phyloP scores from a whole-genome alignment of 148 eudicot species.

The Camellia sinensis region DNA sequence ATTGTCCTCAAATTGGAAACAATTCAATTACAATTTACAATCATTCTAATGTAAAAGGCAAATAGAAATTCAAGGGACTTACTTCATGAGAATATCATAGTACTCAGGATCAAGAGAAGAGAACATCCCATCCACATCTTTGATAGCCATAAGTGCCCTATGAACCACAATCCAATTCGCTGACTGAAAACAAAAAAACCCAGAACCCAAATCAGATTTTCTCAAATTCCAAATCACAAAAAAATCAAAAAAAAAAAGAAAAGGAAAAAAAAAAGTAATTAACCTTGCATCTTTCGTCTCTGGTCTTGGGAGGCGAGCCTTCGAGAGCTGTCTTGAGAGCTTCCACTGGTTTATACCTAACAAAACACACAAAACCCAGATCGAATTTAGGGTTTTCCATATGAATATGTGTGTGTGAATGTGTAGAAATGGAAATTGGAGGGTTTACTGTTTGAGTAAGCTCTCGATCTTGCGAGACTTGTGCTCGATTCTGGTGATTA shows the following conservation, averaged over 20 bases:
- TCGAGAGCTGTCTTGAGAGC: conserved; percentile 95
- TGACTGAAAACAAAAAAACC: conserved; percentile 48
- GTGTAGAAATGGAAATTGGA: neutral
- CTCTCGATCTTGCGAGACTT: conserved; percentile 95
- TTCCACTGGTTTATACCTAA: conserved; percentile 83
- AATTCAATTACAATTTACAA: neutral
- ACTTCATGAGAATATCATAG: conserved; percentile 96
- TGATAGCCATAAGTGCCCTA: conserved; percentile 91
- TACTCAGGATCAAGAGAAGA: conserved; percentile 87
- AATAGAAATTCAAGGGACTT: conserved; percentile 19
- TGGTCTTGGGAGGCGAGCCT: conserved; percentile 75
- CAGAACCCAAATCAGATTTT: conserved; percentile 7
- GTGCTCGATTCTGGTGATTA: conserved; percentile 84
- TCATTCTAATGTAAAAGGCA: neutral
- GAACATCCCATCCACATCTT: conserved; percentile 87
- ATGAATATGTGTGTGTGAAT: neutral
- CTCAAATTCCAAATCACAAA: neutral
- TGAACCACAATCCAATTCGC: conserved; percentile 98
- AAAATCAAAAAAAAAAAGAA: neutral
- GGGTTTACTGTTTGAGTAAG: conserved; percentile 75
- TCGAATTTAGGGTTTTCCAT: neutral
- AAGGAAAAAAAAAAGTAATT: neutral
- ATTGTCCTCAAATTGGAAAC: neutral
- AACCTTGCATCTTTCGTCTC: conserved; percentile 92
- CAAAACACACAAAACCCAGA: neutral